A percentile compares a stretch with the other conserved stretches of the same genome.
These are phyloP conservation scores for Neurospora sp. DNA, from an alignment of 495 filamentous ascomycete species.

Conservation along the genomic window DNA sequence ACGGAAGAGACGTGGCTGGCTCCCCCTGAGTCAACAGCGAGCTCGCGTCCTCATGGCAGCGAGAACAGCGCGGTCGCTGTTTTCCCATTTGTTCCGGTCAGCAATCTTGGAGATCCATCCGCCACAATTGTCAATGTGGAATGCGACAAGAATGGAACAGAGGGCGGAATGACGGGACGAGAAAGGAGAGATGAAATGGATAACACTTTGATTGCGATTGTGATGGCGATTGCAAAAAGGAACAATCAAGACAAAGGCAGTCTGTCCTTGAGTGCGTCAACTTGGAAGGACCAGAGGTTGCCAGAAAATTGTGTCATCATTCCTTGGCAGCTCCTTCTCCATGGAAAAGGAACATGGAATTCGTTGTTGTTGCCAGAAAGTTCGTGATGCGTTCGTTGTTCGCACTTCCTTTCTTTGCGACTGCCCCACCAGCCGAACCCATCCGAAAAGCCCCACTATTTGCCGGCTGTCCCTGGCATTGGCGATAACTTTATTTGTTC, in stretches of 20 bases:
- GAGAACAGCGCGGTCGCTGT: background rate
- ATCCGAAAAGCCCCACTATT: background rate
- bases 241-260: background rate
- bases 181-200: background rate
- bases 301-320: background rate
- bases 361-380: background rate
- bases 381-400: background rate
- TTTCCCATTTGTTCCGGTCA: background rate
- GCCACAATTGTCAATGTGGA: background rate
- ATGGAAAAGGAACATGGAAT: background rate
- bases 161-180: background rate
- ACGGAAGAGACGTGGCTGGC: background rate
- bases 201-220: background rate
- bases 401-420: background rate
- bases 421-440: background rate
- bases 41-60: background rate
- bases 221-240: background rate
- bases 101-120: background rate
- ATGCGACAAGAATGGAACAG: background rate
- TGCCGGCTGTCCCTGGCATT: background rate
- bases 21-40: background rate
- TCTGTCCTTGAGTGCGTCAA: background rate
- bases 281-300: background rate
- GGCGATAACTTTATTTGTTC: background rate
- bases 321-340: background rate